These are phyloP conservation scores for Macrolepiota fuliginosa DNA, from an alignment of 768 basidiomycete genomes.

Conservation along the genomic window DNA sequence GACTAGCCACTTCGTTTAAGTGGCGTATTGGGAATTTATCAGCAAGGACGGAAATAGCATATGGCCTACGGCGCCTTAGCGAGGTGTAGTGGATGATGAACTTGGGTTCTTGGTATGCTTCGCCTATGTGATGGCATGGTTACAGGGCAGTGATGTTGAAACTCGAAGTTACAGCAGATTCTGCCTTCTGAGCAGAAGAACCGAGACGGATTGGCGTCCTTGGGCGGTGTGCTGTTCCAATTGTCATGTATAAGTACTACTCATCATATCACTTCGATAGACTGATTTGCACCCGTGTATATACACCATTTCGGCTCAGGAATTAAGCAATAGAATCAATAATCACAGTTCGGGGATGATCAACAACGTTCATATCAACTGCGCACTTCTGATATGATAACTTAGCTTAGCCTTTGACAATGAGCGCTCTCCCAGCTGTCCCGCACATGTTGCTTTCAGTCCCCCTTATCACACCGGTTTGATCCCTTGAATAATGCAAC, in stretches of 20 bases:
- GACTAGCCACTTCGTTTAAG: neutral
- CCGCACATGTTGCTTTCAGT: neutral
- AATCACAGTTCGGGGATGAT: neutral
- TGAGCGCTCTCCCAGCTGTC: neutral
- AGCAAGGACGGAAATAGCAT: neutral
- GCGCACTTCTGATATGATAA: slow-evolving; percentile 10
- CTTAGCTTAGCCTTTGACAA: neutral
- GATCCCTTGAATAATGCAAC: neutral
- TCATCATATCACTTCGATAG: neutral
- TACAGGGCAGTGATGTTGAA: neutral
- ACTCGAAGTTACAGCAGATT: neutral
- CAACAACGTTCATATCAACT: neutral
- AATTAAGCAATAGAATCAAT: slow-evolving; percentile 3
- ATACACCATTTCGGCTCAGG: neutral
- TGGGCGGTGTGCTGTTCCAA: neutral
- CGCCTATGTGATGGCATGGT: neutral
- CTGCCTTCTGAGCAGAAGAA: neutral
- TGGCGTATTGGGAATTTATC: neutral
- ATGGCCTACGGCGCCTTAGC: too few relatives aligned
- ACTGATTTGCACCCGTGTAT: neutral
- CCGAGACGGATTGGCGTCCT: neutral
- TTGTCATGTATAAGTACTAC: neutral
- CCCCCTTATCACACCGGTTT: neutral
- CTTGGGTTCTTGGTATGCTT: neutral
- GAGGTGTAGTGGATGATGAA: neutral